A percentile compares a stretch with the other conserved stretches of the same genome.
Conservation (phyloP, 2,329 filamentous ascomycete species). For the Aspergillus carbonarius region DNA sequence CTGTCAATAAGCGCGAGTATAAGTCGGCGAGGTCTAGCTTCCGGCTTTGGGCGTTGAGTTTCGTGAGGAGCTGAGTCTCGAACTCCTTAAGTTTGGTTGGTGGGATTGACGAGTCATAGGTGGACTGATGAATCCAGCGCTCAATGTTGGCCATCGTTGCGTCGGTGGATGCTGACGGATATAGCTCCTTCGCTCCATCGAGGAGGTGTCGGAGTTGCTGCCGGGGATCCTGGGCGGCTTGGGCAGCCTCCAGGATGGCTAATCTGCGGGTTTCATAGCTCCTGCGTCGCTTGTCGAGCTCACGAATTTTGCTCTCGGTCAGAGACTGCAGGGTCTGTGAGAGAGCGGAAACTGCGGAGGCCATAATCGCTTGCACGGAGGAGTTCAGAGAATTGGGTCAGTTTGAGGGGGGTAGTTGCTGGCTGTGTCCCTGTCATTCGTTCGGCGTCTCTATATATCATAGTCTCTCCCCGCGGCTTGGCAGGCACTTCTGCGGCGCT, state of each 20-base stretch:
- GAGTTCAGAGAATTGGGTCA: not conserved
- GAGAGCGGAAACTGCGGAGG: constrained; percentile 9
- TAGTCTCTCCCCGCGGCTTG: not conserved
- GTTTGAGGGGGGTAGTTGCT: not conserved
- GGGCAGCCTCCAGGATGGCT: constrained; percentile 12
- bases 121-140: constrained; percentile 37
- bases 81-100: constrained; percentile 32
- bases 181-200: constrained; percentile 13
- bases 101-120: constrained; percentile 39
- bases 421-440: not conserved
- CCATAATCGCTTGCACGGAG: not conserved
- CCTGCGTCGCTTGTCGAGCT: constrained; percentile 25
- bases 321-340: constrained; percentile 22
- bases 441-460: not conserved
- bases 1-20: constrained; percentile 40
- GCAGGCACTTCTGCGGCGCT: not conserved
- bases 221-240: constrained; percentile 3
- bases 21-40: constrained; percentile 30
- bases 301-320: constrained; percentile 27
- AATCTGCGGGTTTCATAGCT: constrained; percentile 19
- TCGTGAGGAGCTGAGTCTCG: constrained; percentile 31
- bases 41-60: constrained; percentile 38
- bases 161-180: constrained; percentile 12
- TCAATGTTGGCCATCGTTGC: constrained; percentile 30
- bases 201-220: constrained; percentile 11